Evolutionary conservation across 2,329 filamentous ascomycete species (phyloP).

Genomic region (Myotisia sp.): DNA sequence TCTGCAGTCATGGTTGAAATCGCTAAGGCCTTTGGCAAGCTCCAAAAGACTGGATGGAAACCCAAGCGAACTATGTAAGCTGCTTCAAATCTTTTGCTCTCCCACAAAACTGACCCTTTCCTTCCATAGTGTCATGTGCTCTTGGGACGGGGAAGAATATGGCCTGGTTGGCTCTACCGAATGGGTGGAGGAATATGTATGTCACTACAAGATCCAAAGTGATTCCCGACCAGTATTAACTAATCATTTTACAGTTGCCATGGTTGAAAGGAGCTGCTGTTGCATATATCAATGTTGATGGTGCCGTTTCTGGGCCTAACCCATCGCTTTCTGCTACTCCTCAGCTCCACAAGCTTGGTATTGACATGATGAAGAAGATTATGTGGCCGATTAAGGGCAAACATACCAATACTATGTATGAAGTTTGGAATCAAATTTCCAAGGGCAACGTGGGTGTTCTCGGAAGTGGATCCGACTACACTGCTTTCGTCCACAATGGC

Average conservation of each 20-base stretch:
- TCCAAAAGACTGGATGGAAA: conserved; percentile 37
- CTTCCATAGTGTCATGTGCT: conserved; percentile 16
- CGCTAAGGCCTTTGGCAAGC: conserved; percentile 35
- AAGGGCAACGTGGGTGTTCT: conserved; percentile 29
- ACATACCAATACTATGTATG: conserved; percentile 30
- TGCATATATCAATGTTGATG: conserved; percentile 39
- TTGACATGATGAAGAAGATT: conserved; percentile 28
- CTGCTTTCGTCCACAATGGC: conserved; percentile 33
- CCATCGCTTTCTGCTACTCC: conserved; percentile 28
- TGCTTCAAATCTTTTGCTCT: not conserved
- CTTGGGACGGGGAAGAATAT: conserved; percentile 27
- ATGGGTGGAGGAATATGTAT: conserved; percentile 35
- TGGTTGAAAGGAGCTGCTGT: conserved; percentile 33
- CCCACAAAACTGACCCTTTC: not conserved
- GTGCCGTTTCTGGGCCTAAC: conserved; percentile 33
- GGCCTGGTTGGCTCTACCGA: conserved; percentile 31
- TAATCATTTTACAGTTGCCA: conserved; percentile 18
- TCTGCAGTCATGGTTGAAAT: conserved; percentile 38
- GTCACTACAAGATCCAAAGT: too few relatives aligned
- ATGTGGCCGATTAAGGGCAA: conserved; percentile 26
- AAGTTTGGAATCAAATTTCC: conserved; percentile 27
- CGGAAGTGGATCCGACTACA: conserved; percentile 35
- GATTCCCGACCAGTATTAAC: not conserved
- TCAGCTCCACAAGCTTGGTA: conserved; percentile 26
- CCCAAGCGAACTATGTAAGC: conserved; percentile 35